A percentile compares a stretch with the other conserved stretches of the same genome.
Conservation (phyloP, 2,329 filamentous ascomycete genomes). For the Ophiostoma sp. region DNA sequence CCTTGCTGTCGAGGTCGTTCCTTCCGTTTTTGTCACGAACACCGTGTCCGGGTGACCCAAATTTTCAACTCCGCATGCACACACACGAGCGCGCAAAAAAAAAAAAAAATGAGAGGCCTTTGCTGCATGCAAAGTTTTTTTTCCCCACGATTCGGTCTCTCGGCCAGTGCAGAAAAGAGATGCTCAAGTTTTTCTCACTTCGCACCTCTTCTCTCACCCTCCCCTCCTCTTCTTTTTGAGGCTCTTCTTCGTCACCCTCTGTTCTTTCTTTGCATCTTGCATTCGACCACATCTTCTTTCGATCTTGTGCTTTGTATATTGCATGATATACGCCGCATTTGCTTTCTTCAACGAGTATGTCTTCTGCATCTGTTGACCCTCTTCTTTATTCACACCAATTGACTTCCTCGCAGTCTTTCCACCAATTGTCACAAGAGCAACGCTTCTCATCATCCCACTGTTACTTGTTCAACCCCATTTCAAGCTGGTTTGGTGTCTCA, state of each 20-base stretch:
- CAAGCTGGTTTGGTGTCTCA: not conserved
- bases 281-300: not conserved
- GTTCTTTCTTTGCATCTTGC: not conserved
- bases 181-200: not conserved
- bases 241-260: not conserved
- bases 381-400: not conserved
- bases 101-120: not conserved
- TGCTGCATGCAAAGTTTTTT: not conserved
- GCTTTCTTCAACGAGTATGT: not conserved
- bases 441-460: not conserved
- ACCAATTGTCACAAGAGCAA: not conserved
- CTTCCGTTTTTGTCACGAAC: conserved; percentile 12
- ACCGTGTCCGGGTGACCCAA: not conserved
- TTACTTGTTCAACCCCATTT: not conserved
- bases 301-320: not conserved
- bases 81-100: not conserved
- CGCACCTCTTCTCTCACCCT: not conserved
- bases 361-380: not conserved
- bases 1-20: not conserved
- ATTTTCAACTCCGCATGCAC: not conserved
- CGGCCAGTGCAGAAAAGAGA: not conserved
- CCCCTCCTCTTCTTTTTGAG: not conserved
- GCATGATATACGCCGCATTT: not conserved
- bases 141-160: not conserved
- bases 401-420: not conserved